Base-by-base conservation (phyloP, 192 early-diverging fungal species). In the Podila epicladia region DNA sequence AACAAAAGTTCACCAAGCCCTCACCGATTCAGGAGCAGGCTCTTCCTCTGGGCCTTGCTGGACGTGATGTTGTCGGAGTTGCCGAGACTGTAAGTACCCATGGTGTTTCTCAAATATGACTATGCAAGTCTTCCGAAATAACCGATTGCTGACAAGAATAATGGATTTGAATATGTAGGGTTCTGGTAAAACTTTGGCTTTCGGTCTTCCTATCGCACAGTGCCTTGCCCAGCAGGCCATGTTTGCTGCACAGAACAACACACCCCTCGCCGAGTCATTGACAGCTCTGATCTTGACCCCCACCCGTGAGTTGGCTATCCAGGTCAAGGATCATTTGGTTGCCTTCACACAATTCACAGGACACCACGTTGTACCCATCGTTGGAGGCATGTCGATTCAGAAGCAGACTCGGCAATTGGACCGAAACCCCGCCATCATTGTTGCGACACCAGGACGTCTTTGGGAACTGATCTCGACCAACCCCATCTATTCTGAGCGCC, bases 121-220 rank as follows among this genome's bases (percentile, higher is more conserved):
- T 5, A 13, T 58, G 8, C n/a, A 3, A 9, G 32, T 31, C 60
- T 32, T 4, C 17, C 3, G 12, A 28, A 11, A 33, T 12, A 15
- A 3, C 41, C 41, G 12, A 2, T 45, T 45, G 0, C 28, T 51
- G 31, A 20, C 49, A 53, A 55, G 41, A 49, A 28, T 3, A 22
- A 51, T 24, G 4, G 2, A 33, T 55, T 63, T 38, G 5, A 22
- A 41, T 9, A 35, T 61, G 28, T 71, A 89, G 87, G 95, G 97
- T 67, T 96, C 95, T 0, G 96, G 96, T 50, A 97, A 99, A 84
- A 99, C 97, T 6, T 84, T 99, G 62, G 96, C 96, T 0, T 99
- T 97, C 86, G 97, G 97, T 20, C 86, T 99, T 55, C 97, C 97
- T 17, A 96, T 99, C 53, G 71, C 97, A 32, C 91, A 97, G 50